Base-by-base conservation (phyloP, 2,329 filamentous ascomycete genomes). In the Arthrobotrys sinensis region DNA sequence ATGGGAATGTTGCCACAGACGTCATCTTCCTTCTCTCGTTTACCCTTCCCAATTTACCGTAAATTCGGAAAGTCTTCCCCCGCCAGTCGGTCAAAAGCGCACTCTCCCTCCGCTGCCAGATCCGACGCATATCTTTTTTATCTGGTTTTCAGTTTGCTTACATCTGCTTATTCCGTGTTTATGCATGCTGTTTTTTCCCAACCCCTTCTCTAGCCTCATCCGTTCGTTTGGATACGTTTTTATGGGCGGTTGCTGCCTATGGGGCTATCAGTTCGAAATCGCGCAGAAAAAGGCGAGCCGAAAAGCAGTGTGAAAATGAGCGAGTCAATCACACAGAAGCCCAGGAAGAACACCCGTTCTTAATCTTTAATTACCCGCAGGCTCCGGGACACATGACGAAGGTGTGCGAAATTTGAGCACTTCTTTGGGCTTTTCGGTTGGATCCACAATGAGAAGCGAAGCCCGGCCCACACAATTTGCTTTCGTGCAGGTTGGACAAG, bases 401-500 rank as follows among this genome's bases (percentile, higher is more conserved):
- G 60, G 65, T 55, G 60, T 66, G 73, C 66, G 60, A 71, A 66
- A 70, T 65, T 70, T 60, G 48, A 52, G 70, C 40, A 52, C 38
- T 40, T 40, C 43, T 67, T 24, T 67, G 43, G 60, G 40, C 46
- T 69, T 65, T 48, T 60, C 46, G 71, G 71, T 76, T 76, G 63
- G 63, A 66, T 50, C 46, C 65, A 77, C 60, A 65, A 77, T 43
- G 38, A 71, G 73, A 77, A 77, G 73, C 65, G 73, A 77, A 57
- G 68, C 55, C 64, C 65, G 66, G 60, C 38, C 65, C 57, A 71
- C 36, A 76, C 73, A 77, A 77, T 70, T 77, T 77, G 73, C 73
- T 77, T 77, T 77, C 73, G 73, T 77, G 66, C 73, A 77, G 48
- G 73, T 77, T 71, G 73, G 73, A 71, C 73, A 76, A 76, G 72